Base-by-base conservation (phyloP, 345 rosid genomes). In the Syzygium grande region DNA sequence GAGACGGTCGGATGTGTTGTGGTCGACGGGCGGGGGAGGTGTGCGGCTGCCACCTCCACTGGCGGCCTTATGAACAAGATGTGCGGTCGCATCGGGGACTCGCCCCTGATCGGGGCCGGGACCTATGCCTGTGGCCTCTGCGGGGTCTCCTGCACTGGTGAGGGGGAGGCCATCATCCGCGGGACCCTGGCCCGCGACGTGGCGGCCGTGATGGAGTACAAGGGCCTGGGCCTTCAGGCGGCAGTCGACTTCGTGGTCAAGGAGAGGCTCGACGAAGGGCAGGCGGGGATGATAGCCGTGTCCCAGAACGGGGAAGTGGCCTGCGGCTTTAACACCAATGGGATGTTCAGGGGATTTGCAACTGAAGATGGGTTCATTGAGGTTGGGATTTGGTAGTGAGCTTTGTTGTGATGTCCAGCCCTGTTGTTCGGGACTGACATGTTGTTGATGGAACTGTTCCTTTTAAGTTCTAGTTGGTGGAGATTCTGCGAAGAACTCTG, bases 141-240 rank as follows among this genome's bases (percentile, higher is more conserved):
- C 29, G 99, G 96, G 2, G 95, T 97, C 10, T 97, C 99, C 5
- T 97, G 99, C 89, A 97, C 99, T 0, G 99, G 99, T 12, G 99
- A 97, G 91, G 99, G 99, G 19, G 99, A 97, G 92, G 99, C 99
- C 4, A 97, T 97, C 88, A 95, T 97, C 30, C 92, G 99, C 19
- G 91, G 93, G 56, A 97, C 99, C 22, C 88, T 97, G 86, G 99
- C 99, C 2, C 94, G 99, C 49, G 99, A 97, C 9, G 95, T 97
- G 87, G 96, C 99, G 19, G 99, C 99, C 3, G 99, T 96, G 91
- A 96, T 97, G 99, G 99, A 97, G 88, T 97, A 97, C 87, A 97
- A 97, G 65, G 99, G 98, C 11, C 84, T 97, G 90, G 92, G 90
- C 41, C 94, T 97, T 38, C 94, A 95, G 51, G 95, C 93, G 84